Evolutionary conservation across 768 basidiomycete genomes (phyloP).

Genomic region (Cystofilobasidium bisporidii): DNA sequence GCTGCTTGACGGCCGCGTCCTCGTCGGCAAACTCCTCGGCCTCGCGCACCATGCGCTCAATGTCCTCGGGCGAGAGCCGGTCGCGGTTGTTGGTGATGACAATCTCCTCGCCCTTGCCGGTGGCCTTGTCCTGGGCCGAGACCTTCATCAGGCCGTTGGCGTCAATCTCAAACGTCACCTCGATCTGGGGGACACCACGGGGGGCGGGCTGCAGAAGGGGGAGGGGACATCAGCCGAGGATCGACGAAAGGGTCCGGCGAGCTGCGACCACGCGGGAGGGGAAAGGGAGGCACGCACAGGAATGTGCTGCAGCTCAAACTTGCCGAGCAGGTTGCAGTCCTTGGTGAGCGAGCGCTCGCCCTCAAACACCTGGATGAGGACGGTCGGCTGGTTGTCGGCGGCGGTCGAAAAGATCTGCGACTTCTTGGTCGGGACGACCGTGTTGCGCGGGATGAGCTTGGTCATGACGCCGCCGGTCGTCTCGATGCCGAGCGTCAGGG

Average conservation of each 20-base stretch:
- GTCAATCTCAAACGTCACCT: slow-evolving; percentile 93
- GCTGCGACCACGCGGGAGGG: neutral
- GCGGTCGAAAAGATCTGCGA: slow-evolving; percentile 89
- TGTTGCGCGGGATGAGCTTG: slow-evolving; percentile 94
- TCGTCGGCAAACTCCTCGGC: slow-evolving; percentile 88
- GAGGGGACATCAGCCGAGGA: neutral
- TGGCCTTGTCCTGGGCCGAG: slow-evolving; percentile 63
- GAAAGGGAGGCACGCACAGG: neutral
- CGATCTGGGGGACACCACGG: slow-evolving; percentile 63
- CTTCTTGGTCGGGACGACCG: slow-evolving; percentile 95
- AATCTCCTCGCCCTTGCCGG: slow-evolving; percentile 50
- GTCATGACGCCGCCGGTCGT: slow-evolving; percentile 98
- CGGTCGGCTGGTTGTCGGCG: slow-evolving; percentile 56
- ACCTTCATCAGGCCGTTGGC: slow-evolving; percentile 97
- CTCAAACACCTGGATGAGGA: slow-evolving; percentile 94
- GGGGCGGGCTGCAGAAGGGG: slow-evolving; percentile 30
- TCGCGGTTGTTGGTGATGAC: slow-evolving; percentile 96
- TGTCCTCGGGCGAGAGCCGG: slow-evolving; percentile 93
- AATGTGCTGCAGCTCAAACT: slow-evolving; percentile 93
- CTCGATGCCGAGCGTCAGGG: slow-evolving; percentile 96
- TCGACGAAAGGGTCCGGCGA: neutral
- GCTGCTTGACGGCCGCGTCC: slow-evolving; percentile 49
- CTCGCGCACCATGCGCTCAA: slow-evolving; percentile 91
- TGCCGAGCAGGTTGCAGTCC: slow-evolving; percentile 97
- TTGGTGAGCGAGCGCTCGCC: slow-evolving; percentile 94